Conservation (phyloP, 1,139 yeast species). For the Magnusiomyces ingens region DNA sequence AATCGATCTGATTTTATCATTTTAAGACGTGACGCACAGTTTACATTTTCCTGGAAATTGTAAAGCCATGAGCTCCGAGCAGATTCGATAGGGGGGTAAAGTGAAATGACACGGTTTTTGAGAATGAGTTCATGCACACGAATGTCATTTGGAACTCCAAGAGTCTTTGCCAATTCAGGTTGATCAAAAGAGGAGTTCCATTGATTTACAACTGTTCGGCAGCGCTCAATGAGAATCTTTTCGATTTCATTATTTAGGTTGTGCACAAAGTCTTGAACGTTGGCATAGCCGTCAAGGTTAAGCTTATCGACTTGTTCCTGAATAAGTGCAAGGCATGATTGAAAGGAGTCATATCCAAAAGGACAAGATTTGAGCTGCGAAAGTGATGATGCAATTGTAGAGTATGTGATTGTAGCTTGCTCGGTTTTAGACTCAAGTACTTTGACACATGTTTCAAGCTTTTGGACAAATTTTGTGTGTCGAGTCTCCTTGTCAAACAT, state of each 20-base stretch:
- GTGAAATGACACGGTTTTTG: conserved; percentile 39
- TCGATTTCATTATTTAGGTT: conserved; percentile 39
- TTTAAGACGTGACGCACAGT: conserved; percentile 12
- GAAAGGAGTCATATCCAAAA: conserved; percentile 26
- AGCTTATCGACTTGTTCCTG: conserved; percentile 42
- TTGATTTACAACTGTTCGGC: conserved; percentile 19
- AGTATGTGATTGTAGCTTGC: conserved; percentile 22
- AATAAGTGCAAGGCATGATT: conserved; percentile 29
- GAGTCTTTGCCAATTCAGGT: conserved; percentile 13
- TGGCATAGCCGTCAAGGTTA: conserved; percentile 39
- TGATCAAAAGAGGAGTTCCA: conserved; percentile 28
- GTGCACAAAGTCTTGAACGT: conserved; percentile 36
- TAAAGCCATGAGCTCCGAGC: conserved; percentile 32
- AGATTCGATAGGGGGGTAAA: conserved; percentile 39
- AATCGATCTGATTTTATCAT: conserved; percentile 26
- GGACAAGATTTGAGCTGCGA: conserved; percentile 30
- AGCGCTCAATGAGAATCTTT: conserved; percentile 36
- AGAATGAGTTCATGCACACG: conserved; percentile 38
- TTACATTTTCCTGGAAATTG: conserved; percentile 29
- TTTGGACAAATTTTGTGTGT: conserved; percentile 37
- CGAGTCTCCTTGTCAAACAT: conserved; percentile 32
- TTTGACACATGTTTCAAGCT: conserved; percentile 38
- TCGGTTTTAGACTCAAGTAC: conserved; percentile 36
- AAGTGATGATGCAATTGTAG: conserved; percentile 23
- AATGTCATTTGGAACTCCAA: conserved; percentile 16